These are phyloP conservation scores for Telopea speciosissima DNA, from an alignment of 177 flowering plant genomes.

Conservation along the genomic window DNA sequence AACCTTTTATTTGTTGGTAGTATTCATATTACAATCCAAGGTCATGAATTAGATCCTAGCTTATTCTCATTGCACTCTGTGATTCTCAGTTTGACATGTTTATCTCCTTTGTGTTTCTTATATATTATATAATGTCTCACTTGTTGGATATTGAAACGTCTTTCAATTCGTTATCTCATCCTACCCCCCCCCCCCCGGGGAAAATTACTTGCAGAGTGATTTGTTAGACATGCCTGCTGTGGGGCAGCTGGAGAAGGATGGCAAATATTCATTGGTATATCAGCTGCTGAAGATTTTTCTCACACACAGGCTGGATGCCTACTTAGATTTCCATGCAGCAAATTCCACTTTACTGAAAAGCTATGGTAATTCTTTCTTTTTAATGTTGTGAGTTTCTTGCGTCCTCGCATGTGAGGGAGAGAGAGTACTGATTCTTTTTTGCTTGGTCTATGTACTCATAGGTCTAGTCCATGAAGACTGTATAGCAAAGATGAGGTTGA, in stretches of 20 bases:
- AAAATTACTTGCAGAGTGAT: constrained; percentile 61
- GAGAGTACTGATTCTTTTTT: background rate
- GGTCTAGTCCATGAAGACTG: constrained; percentile 94
- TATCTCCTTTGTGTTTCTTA: no score
- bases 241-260: constrained; percentile 84
- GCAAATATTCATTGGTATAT: constrained; percentile 54
- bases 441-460: constrained; percentile 16
- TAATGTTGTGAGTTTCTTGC: background rate
- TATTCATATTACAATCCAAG: no score
- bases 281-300: constrained; percentile 84
- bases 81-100: no score
- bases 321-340: constrained; percentile 72
- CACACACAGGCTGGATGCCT: constrained; percentile 76
- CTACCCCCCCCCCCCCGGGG: no score
- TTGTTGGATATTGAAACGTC: no score
- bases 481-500: constrained; percentile 80
- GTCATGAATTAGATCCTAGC: no score
- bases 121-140: no score
- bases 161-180: no score
- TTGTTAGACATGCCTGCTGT: constrained; percentile 88
- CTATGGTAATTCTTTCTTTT: constrained; percentile 45
- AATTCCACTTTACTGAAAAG: constrained; percentile 59
- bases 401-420: background rate
- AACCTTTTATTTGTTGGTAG: no score
- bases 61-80: no score